phyloP scores from a whole-genome alignment of 2,329 filamentous ascomycete genomes.

The Fusarium zealandicum region DNA sequence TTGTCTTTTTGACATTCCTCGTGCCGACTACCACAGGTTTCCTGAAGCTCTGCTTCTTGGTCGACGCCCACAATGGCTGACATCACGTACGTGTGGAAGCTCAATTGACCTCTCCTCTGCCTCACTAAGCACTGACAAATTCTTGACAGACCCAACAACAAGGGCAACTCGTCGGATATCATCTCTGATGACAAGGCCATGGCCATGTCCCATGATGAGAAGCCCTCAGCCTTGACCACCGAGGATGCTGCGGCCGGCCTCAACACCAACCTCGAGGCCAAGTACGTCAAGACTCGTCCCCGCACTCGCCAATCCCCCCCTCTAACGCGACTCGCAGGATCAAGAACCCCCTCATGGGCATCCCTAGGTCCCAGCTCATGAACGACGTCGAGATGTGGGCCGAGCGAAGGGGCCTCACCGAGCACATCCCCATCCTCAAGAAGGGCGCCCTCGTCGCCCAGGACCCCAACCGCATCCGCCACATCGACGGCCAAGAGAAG shows the following conservation, averaged over 20 bases:
- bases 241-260: conserved; percentile 46
- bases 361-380: conserved; percentile 61
- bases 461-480: conserved; percentile 64
- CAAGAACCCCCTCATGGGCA: conserved; percentile 56
- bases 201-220: conserved; percentile 36
- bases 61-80: conserved; percentile 35
- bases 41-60: conserved; percentile 8
- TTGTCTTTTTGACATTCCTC: neutral
- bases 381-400: conserved; percentile 67
- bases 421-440: conserved; percentile 64
- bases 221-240: conserved; percentile 29
- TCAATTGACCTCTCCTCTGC: neutral
- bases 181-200: conserved; percentile 5
- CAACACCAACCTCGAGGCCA: conserved; percentile 52
- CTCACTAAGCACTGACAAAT: neutral
- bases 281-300: conserved; percentile 42
- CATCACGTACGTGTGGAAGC: conserved; percentile 28
- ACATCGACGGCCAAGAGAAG: conserved; percentile 60
- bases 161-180: conserved; percentile 20
- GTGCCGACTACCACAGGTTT: neutral
- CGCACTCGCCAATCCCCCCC: neutral
- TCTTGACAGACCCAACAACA: conserved; percentile 9
- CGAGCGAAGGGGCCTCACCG: conserved; percentile 62
- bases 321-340: conserved; percentile 45
- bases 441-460: conserved; percentile 64